Percentiles rank a stretch among this genome's conserved stretches.
Conservation (phyloP, 805 yeast species). For the Monosporozyma siamensis region DNA sequence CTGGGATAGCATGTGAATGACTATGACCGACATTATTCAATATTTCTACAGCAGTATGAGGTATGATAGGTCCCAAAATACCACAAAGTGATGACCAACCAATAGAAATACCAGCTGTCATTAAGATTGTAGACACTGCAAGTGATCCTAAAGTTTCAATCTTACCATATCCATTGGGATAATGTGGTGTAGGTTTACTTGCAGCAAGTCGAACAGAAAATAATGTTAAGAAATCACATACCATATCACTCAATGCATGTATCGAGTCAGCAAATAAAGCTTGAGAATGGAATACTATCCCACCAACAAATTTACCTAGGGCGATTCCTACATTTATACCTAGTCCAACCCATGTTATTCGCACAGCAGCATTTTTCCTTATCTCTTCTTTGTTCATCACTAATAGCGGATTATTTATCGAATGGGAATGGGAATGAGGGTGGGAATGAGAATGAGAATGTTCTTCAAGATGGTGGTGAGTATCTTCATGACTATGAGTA, state of each 20-base stretch:
- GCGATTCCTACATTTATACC: conserved; percentile 78
- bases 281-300: conserved; percentile 86
- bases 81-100: conserved; percentile 75
- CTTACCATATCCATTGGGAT: conserved; percentile 88
- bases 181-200: conserved; percentile 46
- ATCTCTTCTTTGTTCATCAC: conserved; percentile 37
- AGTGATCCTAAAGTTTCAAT: conserved; percentile 86
- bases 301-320: conserved; percentile 74
- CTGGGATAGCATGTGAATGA: conserved; percentile 31
- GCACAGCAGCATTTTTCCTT: conserved; percentile 67
- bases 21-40: conserved; percentile 16
- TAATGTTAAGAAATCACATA: conserved; percentile 81
- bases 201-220: conserved; percentile 76
- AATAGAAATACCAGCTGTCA: conserved; percentile 81
- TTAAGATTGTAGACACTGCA: conserved; percentile 71
- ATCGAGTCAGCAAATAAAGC: conserved; percentile 90
- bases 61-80: conserved; percentile 56
- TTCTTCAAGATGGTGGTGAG: neutral
- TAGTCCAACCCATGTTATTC: conserved; percentile 86
- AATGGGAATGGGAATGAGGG: conserved; percentile 16
- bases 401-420: conserved; percentile 23
- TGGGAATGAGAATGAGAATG: conserved; percentile 10
- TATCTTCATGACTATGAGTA: conserved; percentile 5
- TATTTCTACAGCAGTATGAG: conserved; percentile 44
- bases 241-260: conserved; percentile 82